A percentile compares a stretch with the other conserved stretches of the same genome.
Conservation (phyloP, 2,329 filamentous ascomycete species). For the Beauveria australis region DNA sequence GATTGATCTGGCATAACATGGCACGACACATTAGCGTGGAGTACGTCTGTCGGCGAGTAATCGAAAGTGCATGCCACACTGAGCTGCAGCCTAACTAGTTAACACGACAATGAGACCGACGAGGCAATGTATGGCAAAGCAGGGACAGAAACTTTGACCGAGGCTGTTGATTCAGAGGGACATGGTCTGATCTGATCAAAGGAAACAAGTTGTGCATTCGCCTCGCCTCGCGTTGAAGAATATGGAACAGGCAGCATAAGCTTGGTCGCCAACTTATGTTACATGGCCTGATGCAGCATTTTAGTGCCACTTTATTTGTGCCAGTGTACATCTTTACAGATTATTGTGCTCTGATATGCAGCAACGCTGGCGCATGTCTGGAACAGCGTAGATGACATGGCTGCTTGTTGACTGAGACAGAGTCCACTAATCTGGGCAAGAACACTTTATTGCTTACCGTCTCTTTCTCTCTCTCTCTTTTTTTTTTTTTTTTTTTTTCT, state of each 20-base stretch:
- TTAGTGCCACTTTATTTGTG: constrained; percentile 5
- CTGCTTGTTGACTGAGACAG: constrained; percentile 8
- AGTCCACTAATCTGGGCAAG: constrained; percentile 5
- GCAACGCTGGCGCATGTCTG: constrained; percentile 9
- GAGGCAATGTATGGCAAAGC: neutral
- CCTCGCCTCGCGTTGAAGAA: constrained; percentile 6
- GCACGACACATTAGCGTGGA: neutral
- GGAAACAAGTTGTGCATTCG: neutral
- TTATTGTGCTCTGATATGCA: constrained; percentile 5
- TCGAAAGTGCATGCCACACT: neutral
- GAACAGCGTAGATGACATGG: constrained; percentile 11
- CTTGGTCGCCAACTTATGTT: neutral
- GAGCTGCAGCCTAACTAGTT: neutral
- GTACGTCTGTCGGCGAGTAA: neutral
- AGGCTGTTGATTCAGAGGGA: neutral
- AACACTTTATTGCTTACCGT: neutral
- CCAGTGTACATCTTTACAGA: neutral
- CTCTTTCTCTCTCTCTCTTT: neutral
- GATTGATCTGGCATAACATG: constrained; percentile 4
- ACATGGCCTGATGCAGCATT: neutral
- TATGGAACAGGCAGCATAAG: constrained; percentile 1
- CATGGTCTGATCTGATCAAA: neutral
- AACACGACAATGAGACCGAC: neutral
- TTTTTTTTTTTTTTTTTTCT: neutral
- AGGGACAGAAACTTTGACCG: neutral